Evolutionary conservation across 768 basidiomycete genomes (phyloP).

Genomic region (Mycena filopes): DNA sequence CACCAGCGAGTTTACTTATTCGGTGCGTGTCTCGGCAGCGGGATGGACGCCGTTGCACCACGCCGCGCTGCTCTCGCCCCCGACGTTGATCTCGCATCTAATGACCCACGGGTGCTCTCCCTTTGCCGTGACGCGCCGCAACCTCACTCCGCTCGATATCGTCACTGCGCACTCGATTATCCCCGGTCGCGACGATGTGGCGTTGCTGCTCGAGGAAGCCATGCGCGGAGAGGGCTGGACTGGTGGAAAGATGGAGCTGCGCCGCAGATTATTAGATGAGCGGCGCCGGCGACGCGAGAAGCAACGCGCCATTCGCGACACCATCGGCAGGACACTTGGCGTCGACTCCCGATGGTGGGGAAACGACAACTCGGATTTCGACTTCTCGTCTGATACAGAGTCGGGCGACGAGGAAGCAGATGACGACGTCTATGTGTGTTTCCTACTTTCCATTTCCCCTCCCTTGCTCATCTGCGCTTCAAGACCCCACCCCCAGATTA

Average conservation of each 20-base stretch:
- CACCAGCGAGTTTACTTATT: conserved; percentile 8
- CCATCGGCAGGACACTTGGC: conserved; percentile 66
- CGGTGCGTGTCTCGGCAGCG: conserved; percentile 54
- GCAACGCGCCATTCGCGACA: conserved; percentile 66
- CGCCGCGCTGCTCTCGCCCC: conserved; percentile 88
- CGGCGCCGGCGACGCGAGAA: conserved; percentile 62
- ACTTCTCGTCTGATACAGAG: conserved; percentile 51
- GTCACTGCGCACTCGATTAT: conserved; percentile 85
- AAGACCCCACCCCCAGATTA: conserved; percentile 83
- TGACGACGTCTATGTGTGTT: conserved; percentile 60
- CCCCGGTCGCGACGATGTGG: conserved; percentile 86
- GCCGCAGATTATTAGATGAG: conserved; percentile 68
- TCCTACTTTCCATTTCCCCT: background rate
- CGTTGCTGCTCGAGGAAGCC: conserved; percentile 87
- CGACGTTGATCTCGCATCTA: conserved; percentile 90
- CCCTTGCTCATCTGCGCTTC: conserved; percentile 21
- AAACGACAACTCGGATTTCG: conserved; percentile 43
- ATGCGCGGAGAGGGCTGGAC: conserved; percentile 89
- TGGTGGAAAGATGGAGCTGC: conserved; percentile 79
- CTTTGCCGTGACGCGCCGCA: conserved; percentile 77
- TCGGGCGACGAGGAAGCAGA: conserved; percentile 62
- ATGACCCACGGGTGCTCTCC: conserved; percentile 94
- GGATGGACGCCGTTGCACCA: conserved; percentile 98
- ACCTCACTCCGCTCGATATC: conserved; percentile 89
- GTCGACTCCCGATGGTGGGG: conserved; percentile 77